Evolutionary conservation across 2,329 filamentous ascomycete genomes (phyloP).

Genomic region (Cytospora piceae): DNA sequence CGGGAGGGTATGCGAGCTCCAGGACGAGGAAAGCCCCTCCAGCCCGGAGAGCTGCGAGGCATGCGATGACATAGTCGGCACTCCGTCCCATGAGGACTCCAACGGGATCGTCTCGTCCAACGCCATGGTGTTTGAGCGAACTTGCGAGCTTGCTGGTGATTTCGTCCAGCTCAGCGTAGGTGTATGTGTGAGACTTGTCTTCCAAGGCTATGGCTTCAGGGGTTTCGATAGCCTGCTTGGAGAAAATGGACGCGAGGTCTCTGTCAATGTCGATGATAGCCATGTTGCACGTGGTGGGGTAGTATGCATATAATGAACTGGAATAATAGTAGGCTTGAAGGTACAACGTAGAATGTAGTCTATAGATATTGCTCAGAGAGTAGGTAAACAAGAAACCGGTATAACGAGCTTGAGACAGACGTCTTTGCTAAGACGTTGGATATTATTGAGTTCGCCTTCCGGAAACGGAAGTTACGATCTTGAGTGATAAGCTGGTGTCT

Average conservation of each 20-base stretch:
- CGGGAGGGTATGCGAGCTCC: slow-evolving; percentile 77
- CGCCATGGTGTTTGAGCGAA: slow-evolving; percentile 67
- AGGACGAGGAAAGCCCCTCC: slow-evolving; percentile 81
- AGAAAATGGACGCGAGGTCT: slow-evolving; percentile 74
- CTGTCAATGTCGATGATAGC: slow-evolving; percentile 70
- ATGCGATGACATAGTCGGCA: slow-evolving; percentile 79
- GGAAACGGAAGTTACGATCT: slow-evolving; percentile 8
- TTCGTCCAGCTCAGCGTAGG: slow-evolving; percentile 72
- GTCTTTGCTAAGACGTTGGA: not conserved
- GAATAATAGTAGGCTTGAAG: not conserved
- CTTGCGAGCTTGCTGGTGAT: slow-evolving; percentile 68
- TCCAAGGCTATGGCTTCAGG: slow-evolving; percentile 73
- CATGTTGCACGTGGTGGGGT: slow-evolving; percentile 47
- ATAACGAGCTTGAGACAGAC: not conserved
- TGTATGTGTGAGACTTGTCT: slow-evolving; percentile 68
- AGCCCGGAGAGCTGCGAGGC: slow-evolving; percentile 75
- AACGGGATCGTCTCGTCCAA: slow-evolving; percentile 73
- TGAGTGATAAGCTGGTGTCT: not conserved
- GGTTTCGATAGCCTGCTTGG: slow-evolving; percentile 67
- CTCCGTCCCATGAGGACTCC: slow-evolving; percentile 76
- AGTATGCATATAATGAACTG: too few species aligned
- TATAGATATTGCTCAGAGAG: not conserved
- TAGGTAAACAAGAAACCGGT: not conserved
- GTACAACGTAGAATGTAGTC: not conserved
- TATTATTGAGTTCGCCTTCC: not conserved